Evolutionary conservation across 805 yeast genomes (phyloP), one percentile per base, ranked within the genome.

Genomic region (Ogataea nitratoaversa): DNA sequence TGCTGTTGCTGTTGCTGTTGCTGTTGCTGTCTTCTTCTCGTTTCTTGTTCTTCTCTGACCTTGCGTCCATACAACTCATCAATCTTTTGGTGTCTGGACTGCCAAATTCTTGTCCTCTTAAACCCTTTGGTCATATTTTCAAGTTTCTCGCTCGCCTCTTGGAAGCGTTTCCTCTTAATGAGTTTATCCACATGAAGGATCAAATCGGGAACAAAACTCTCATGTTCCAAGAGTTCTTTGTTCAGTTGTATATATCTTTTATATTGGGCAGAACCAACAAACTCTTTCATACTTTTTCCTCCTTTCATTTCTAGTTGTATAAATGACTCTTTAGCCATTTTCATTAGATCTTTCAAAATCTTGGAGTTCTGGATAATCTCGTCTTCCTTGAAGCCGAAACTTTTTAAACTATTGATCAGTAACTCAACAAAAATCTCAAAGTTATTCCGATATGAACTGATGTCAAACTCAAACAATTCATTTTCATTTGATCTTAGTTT

Each of bases 1-100:
- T 66, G 68, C 19, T 67, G 70, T 35, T 68, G 71, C 34, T 64
- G 68, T 36, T 67, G 73, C 30, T 63, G 66, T 28, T 66, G 70
- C 25, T 59, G 63, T 22, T 63, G 65, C 39, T 63, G 66, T 42
- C 64, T 42, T 57, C 66, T 44, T 53, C 64, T n/a, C n/a, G n/a
- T 63, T 22, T 59, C 57, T 32, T 53, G 55, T 29, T 54, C 63
- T 35, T 62, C 50, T 28, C 57, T 53, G 9, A 60, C 58, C 16
- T 58, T 62, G 12, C 74, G 59, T n/a, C 55, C 34, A 23, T 41
- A 32, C 27, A 44, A 43, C 19, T 30, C 25, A n/a, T 48, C 48
- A 8, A 51, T 32, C 8, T 30, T 54, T 11, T 45, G 56, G 50
- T 52, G 54, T 34, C 71, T 62, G 36, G 48, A 54, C 29, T 50